Evolutionary conservation across 805 yeast genomes (phyloP), one percentile per base, ranked within the genome.

Genomic region (Metschnikowia dekortorum): DNA sequence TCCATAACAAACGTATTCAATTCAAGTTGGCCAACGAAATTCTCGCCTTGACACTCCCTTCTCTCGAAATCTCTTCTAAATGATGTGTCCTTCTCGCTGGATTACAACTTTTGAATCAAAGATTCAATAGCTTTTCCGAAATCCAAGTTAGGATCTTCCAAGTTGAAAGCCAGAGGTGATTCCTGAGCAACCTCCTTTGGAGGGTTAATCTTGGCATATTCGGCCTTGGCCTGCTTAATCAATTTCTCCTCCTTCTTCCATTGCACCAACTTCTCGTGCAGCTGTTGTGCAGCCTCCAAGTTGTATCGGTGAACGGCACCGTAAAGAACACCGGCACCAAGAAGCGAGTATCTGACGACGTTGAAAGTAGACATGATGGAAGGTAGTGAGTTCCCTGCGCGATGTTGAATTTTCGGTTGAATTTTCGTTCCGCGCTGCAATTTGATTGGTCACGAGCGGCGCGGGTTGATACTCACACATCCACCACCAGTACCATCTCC

Each of bases 281-380:
- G 77, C 43, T 69, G 73, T 53, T 85, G 90, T 49, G 78, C 76
- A 26, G 80, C 62, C 62, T 84, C 83, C 62, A 89, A 78, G 48
- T 78, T 70, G 65, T 80, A 74, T 71, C 95, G 87, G 78, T 89
- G 96, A 69, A 79, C 79, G 57, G 89, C 87, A 61, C 99, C 99
- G 74, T 88, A 89, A 54, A 82, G 78, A 52, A 91, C 76, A 70
- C 99, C 99, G 60, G 89, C 82, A 48, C 87, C 92, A 60, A 92
- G 80, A 49, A 95, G 85, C 60, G 96, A 77, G 84, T 94, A 92
- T 84, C 98, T 89, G 67, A 91, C 81, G 65, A 91, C 90, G 86
- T 87, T 73, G 62, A 73, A 69, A 35, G 63, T 58, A 47, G 74
- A 69, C 74, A 70, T 70, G 42, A 28, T 46, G 38, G 40, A 50